Base-by-base conservation (phyloP, 2,329 filamentous ascomycete species). In the Fusarium multiceps region DNA sequence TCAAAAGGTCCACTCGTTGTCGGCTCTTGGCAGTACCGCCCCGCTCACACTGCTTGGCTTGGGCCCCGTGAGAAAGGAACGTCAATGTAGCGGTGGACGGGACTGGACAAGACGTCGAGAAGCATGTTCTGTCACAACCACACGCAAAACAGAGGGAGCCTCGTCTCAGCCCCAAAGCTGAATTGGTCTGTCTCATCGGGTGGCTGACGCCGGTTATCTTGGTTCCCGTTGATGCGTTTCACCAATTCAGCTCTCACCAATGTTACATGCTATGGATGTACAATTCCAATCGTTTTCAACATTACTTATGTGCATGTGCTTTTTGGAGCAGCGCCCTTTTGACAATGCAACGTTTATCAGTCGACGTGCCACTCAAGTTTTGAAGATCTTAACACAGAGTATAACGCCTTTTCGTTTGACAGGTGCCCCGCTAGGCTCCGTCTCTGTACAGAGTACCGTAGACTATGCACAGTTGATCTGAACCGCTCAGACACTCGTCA, bases 1-100 rank as follows among this genome's bases (percentile, higher is more conserved):
- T 59, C 37, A 41, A 21, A 25, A 34, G 49, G 50, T 50, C 72
- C 68, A 61, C 68, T 58, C 42, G 14, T 59, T 53, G 42, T 65
- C 47, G 60, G 25, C 41, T 61, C 68, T 72, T 72, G 70, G 69
- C 72, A 51, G 62, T 55, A 6, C 48, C 53, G 65, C 71, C 72
- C 73, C 71, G 68, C 71, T 51, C 67, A 68, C 60, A 67, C 63
- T 49, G 54, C 48, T 55, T 64, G 51, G 53, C 49, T 43, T 21
- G 32, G 42, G 37, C 49, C 68, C 47, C 68, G 55, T 73, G 68
- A 74, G 72, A 58, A 50, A 46, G 57, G 48, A 60, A 72, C 55
- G 66, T 67, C 73, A 75, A 71, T 75, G 59, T 75, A 61, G 73
- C 73, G 73, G 73, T 75, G 73, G 73, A 59, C 67, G 50, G 56